Conservation (phyloP, 208 protist genomes). For the Blechomonas ayalai region DNA sequence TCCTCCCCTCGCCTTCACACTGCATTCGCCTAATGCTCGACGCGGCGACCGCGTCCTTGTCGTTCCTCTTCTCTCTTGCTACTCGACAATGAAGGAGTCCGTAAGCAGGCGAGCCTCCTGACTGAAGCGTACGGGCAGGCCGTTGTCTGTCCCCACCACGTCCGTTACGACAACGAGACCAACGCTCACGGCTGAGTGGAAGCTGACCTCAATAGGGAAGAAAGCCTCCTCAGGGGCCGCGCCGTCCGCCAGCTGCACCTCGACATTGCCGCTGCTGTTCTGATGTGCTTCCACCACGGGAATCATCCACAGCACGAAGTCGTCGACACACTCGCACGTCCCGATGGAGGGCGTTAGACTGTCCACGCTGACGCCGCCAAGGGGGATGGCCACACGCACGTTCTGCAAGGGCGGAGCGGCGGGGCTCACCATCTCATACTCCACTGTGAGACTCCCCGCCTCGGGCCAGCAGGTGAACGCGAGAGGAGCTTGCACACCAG, state of each 20-base stretch:
- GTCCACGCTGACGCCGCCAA: slow-evolving; percentile 22
- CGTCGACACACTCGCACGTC: slow-evolving; percentile 13
- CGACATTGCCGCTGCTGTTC: slow-evolving; percentile 57
- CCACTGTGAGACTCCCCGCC: slow-evolving; percentile 55
- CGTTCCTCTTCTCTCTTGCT: slow-evolving; percentile 6
- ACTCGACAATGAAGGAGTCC: slow-evolving; percentile 45
- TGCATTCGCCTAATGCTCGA: slow-evolving; percentile 1
- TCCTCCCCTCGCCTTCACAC: background rate
- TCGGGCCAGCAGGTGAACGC: slow-evolving; percentile 77
- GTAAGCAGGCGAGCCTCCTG: slow-evolving; percentile 39
- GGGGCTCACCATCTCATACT: slow-evolving; percentile 65
- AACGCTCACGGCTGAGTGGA: slow-evolving; percentile 29
- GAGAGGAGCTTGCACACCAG: slow-evolving; percentile 35
- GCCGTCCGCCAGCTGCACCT: slow-evolving; percentile 37
- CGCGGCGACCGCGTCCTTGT: too few relatives aligned
- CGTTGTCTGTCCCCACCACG: slow-evolving; percentile 49
- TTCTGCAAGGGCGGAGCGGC: slow-evolving; percentile 30
- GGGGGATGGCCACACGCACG: slow-evolving; percentile 50
- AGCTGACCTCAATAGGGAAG: slow-evolving; percentile 67
- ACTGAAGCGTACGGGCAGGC: slow-evolving; percentile 48
- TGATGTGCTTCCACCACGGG: slow-evolving; percentile 32
- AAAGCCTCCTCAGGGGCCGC: slow-evolving; percentile 31
- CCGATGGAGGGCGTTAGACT: slow-evolving; percentile 38
- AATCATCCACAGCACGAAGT: slow-evolving; percentile 54
- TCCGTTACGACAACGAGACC: slow-evolving; percentile 49